Base-by-base conservation (phyloP, 805 yeast species). In the Candida ovalis region DNA sequence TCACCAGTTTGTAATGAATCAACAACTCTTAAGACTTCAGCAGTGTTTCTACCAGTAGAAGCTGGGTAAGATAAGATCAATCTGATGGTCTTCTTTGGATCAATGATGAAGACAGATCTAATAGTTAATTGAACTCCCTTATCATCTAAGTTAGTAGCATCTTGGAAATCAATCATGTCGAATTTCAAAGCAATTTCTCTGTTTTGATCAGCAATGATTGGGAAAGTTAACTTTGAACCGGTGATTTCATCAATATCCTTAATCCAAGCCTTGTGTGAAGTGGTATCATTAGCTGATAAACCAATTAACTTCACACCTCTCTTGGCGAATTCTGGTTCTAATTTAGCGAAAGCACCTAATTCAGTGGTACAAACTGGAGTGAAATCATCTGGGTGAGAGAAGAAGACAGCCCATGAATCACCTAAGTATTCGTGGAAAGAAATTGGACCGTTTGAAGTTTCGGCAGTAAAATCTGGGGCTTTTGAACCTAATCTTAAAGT, bases 281-380 rank as follows among this genome's bases (percentile, higher is more conserved):
- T 78, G 27, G 80, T 71, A 33, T 73, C 78, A 64, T 84, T 84
- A 47, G 86, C 84, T 28, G 86, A 81, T 50, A 84, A 71, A 35
- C 88, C 89, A 61, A 84, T 76, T 61, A 84, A 72, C 60, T 82
- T 82, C 47, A 82, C 83, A 48, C 78, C 77, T 64, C 88, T 74
- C 64, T 78, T 76, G 57, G 72, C 73, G 61, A 84, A 84, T 63
- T 84, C 88, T 13, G 86, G 85, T 62, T 82, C 81, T 61, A 84
- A 71, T 61, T 80, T 77, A 54, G 88, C 84, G 60, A 84, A 83
- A 7, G 88, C 89, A 53, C 89, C 89, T 50, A 84, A 72, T 66
- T 84, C 90, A 44, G 90, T 84, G 54, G 89, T 84, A 66, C 90
- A 84, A 42, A 84, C 87, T 32, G 90, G 90, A 19, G 90, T 84